phyloP scores from a whole-genome alignment of 2,329 filamentous ascomycete species.

The Penicillium olsonii region DNA sequence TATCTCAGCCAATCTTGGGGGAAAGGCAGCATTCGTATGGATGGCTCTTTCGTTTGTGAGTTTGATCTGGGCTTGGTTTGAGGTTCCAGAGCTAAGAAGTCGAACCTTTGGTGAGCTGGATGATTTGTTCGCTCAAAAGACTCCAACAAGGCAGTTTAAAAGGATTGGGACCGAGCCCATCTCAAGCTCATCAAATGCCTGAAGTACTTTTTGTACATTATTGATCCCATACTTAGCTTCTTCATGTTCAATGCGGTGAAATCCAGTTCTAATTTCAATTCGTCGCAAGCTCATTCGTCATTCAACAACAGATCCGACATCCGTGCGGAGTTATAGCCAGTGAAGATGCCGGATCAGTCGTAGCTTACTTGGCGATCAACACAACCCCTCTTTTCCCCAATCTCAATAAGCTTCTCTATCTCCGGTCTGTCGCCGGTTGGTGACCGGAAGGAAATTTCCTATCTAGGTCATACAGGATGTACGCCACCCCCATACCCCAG shows the following conservation, averaged over 20 bases:
- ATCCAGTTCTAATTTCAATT: no score
- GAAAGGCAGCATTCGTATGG: constrained; percentile 7
- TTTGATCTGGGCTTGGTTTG: constrained; percentile 6
- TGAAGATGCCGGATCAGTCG: background rate
- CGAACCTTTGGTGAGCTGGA: background rate
- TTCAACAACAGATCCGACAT: background rate
- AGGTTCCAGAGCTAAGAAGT: constrained; percentile 1
- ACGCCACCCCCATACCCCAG: background rate
- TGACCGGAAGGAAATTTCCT: constrained; percentile 1
- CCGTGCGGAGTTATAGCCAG: background rate
- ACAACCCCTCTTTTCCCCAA: background rate
- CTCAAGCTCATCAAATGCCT: background rate
- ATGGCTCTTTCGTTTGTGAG: constrained; percentile 4
- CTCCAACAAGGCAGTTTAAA: background rate
- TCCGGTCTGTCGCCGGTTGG: background rate
- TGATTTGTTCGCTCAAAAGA: background rate
- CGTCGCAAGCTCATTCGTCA: no score
- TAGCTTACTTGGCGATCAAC: background rate
- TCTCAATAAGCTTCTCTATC: background rate
- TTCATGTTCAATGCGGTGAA: no score
- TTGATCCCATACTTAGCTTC: no score
- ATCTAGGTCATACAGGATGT: background rate
- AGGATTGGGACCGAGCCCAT: background rate
- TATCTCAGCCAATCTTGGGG: constrained; percentile 6
- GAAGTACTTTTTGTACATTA: no score